Evolutionary conservation across 2,329 filamentous ascomycete species (phyloP), one percentile per base, ranked within the genome.

Genomic region (Colletotrichum trifolii): DNA sequence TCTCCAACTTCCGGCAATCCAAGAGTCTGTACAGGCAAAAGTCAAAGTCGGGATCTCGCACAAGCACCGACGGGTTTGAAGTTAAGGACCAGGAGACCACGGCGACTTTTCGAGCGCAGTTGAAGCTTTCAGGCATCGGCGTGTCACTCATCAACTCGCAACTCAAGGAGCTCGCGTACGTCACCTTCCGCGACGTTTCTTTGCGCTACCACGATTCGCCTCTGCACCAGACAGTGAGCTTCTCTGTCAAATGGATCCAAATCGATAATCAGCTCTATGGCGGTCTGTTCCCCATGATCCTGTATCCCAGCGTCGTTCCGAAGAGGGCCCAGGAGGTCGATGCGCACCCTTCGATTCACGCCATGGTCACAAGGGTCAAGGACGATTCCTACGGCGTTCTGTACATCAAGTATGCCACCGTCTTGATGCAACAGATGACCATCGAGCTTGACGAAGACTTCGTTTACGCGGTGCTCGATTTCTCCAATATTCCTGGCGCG

Each of bases 181-280:
- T 98, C 71, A 99, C 96, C 0, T 91, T 97, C 78, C 87, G 95
- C 54, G 95, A 97, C 67, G 92, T 98, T 34, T 90, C 96, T 71
- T 80, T 99, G 68, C 94, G 94, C 67, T 97, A 96, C 77, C 93
- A 89, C 60, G 96, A 99, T 73, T 98, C 96, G n/a, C 87, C 89
- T 15, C 82, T 97, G 13, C 97, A 97, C 74, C 96, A 99, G 78
- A 98, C 94, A 1, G 79, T 97, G 67, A 95, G 93, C 52, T 83
- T 96, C 54, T 92, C 93, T 0, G 91, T 98, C 75, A 98, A 99
- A 77, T 99, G 96, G 96, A 96, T 99, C 35, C 96, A 99, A 78
- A 92, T 99, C 71, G 96, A 99, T 78, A 99, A 99, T 72, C 96
- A 99, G 77, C 87, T 99, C 12, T 99, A 99, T 73, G 96, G 96